Base-by-base conservation (phyloP, 2,329 filamentous ascomycete genomes). In the Neofusicoccum umdonicola region DNA sequence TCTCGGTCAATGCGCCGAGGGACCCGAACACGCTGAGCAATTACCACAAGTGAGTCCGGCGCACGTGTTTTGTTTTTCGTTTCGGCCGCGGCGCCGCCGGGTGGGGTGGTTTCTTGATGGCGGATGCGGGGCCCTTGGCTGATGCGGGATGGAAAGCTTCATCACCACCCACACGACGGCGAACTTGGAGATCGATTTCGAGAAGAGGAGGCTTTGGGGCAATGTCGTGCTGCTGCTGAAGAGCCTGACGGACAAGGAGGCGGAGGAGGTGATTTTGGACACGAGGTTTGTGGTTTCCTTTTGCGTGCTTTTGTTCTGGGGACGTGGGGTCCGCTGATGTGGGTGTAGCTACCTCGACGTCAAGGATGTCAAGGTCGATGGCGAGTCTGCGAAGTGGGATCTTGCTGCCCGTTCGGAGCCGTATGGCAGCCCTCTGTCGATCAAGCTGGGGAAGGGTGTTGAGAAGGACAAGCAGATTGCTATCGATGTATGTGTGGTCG, bases 11-110 rank as follows among this genome's bases (percentile, higher is more conserved):
- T 13, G 75, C 76, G 51, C 80, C 83, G 58, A 87, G 91, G 73
- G 94, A 98, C 79, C 93, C 93, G 62, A 96, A 93, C 77, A 97
- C 95, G 31, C 81, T 95, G 66, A 90, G 91, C 74, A 98, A 98
- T 82, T 97, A 97, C 79, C 88, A 91, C 77, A 88, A 90, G 62
- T 63, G 19, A 63, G 62, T 57, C 19, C 19, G 17, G 7, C 7
- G 8, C 13, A 27, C 12, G 4, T 35, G 27, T 7, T 31, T 7
- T 31, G 27, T 5, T 27, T 42, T 4, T 31, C 17, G 9, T 27
- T 44, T 12, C 17, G 3, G 19, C 13, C 8, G 37, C 37, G 9
- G 9, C 15, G 37, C 35, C 35, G 35, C 12, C 4, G 8, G 35
- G 35, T 5, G n/a, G 8, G 22, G 22, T 22, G 22, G 22, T 3